These are phyloP conservation scores for Capillidium rhysosporum DNA, from an alignment of 371 early-diverging fungal genomes.

Conservation along the genomic window DNA sequence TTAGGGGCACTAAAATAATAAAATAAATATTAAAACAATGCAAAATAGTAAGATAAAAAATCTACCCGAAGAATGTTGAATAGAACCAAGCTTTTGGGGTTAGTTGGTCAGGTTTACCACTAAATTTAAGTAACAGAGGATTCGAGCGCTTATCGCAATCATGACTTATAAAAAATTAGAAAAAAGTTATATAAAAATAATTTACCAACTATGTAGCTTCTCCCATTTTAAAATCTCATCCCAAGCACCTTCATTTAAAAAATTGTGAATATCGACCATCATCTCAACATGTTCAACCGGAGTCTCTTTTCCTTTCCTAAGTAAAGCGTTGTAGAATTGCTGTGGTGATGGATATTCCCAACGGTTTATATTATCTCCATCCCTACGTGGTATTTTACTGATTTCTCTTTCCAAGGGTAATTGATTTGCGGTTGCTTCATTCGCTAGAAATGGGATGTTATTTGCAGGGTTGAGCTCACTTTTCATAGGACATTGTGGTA, in stretches of 20 bases:
- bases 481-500: constrained; percentile 7
- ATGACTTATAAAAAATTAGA: neutral
- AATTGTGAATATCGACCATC: constrained; percentile 73
- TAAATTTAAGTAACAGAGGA: constrained; percentile 61
- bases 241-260: constrained; percentile 89
- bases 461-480: constrained; percentile 36
- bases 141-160: constrained; percentile 28
- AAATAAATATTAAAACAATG: neutral
- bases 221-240: constrained; percentile 81
- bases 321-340: constrained; percentile 85
- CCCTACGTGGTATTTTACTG: constrained; percentile 47
- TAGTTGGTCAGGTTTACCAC: constrained; percentile 65
- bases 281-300: constrained; percentile 43
- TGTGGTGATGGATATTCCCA: constrained; percentile 96
- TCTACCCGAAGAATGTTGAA: constrained; percentile 41
- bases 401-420: constrained; percentile 38
- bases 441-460: constrained; percentile 56
- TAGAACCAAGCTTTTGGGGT: constrained; percentile 64
- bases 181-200: neutral
- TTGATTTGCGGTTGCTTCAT: constrained; percentile 28
- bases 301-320: constrained; percentile 69
- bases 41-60: too few species aligned
- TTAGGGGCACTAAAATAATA: neutral
- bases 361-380: constrained; percentile 11
- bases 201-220: constrained; percentile 29